Conservation (phyloP, 2,329 filamentous ascomycete genomes). For the Talaromyces sp. region DNA sequence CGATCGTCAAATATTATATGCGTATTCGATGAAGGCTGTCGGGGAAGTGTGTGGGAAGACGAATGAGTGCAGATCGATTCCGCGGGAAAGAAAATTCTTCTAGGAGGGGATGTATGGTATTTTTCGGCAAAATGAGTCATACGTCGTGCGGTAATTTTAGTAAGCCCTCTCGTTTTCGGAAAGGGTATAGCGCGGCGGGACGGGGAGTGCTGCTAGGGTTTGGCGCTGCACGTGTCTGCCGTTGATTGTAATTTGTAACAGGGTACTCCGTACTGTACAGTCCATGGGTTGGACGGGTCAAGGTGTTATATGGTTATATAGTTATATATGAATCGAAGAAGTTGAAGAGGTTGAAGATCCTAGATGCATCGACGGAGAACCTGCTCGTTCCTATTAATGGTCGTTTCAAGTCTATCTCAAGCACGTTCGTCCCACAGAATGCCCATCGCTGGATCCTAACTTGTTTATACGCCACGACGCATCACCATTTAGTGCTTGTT, state of each 20-base stretch:
- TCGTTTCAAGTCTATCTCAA: not conserved
- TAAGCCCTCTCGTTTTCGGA: not conserved
- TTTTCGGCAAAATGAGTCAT: constrained; percentile 20
- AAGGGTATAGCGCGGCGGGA: not conserved
- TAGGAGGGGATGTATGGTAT: constrained; percentile 17
- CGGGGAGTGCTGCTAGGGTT: not conserved
- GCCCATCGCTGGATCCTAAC: not conserved
- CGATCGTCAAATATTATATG: constrained; percentile 14
- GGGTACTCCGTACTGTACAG: too few relatives aligned
- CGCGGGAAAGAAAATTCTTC: constrained; percentile 18
- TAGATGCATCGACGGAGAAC: not conserved
- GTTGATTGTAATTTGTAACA: not conserved
- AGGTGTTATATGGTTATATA: too few relatives aligned
- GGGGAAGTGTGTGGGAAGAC: constrained; percentile 15
- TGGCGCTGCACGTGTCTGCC: not conserved
- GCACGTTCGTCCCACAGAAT: not conserved
- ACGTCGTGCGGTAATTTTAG: not conserved
- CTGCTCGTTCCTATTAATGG: not conserved
- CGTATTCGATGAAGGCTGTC: constrained; percentile 4
- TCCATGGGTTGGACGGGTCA: not conserved
- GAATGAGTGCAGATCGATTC: constrained; percentile 19
- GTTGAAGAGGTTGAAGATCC: too few relatives aligned
- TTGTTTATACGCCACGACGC: not conserved
- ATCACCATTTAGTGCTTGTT: not conserved
- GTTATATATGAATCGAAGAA: too few relatives aligned